A percentile compares a stretch with the other conserved stretches of the same genome.
Evolutionary conservation across 345 rosid genomes (phyloP).

Genomic region (Angophora floribunda): DNA sequence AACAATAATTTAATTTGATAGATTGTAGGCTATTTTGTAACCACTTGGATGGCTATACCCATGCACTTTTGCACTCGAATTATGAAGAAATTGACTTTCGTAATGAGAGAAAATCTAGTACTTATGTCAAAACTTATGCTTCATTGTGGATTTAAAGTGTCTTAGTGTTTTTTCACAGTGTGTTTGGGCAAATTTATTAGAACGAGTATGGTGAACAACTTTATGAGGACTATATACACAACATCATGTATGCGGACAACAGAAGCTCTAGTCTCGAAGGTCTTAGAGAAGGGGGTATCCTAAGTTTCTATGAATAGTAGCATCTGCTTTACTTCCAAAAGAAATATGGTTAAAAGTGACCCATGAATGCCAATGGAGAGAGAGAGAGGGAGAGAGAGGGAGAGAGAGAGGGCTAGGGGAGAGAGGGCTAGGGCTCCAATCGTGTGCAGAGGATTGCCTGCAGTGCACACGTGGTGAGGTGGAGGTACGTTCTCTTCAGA

Average conservation of each 20-base stretch:
- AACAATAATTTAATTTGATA: background rate
- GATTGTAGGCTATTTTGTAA: background rate
- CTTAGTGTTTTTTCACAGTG: background rate
- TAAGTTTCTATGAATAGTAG: background rate
- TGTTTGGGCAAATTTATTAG: background rate
- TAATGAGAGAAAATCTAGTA: background rate
- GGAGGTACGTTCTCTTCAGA: background rate
- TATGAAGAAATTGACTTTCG: background rate
- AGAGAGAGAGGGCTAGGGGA: background rate
- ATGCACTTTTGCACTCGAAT: background rate
- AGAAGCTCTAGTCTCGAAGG: background rate
- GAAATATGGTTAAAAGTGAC: background rate
- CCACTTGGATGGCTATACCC: no score
- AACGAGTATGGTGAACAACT: background rate
- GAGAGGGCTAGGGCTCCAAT: background rate
- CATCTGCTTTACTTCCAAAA: no score
- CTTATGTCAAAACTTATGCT: background rate
- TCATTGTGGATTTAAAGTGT: background rate
- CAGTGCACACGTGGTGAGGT: background rate
- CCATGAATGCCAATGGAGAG: background rate
- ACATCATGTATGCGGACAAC: background rate
- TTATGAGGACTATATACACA: background rate
- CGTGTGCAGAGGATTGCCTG: background rate
- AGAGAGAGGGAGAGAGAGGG: background rate
- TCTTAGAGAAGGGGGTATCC: background rate